Conservation (phyloP, 2,329 filamentous ascomycete species). For the Lachnellula cervina region DNA sequence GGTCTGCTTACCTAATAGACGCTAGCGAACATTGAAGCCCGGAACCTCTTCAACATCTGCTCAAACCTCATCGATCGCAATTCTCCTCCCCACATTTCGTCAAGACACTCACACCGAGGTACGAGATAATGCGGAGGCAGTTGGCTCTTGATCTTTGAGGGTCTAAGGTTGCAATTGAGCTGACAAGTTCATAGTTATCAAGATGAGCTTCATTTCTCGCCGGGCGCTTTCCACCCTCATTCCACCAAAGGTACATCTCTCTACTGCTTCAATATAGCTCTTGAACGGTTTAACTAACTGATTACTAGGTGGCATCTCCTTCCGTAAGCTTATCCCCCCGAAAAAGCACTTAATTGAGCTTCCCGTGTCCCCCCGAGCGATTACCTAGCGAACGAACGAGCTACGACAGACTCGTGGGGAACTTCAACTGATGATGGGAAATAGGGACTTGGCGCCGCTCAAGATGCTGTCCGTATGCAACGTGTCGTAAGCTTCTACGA, state of each 20-base stretch:
- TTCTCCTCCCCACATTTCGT: conserved; percentile 19
- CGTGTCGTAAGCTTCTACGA: conserved; percentile 98
- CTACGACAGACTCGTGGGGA: not conserved
- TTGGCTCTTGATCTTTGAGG: not conserved
- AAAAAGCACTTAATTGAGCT: not conserved
- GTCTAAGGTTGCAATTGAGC: conserved; percentile 26
- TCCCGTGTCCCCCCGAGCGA: not conserved
- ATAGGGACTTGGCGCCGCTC: conserved; percentile 88
- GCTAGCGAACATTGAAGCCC: conserved; percentile 6
- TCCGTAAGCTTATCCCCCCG: conserved; percentile 26
- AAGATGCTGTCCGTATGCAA: conserved; percentile 96
- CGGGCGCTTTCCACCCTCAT: conserved; percentile 97
- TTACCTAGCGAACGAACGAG: not conserved
- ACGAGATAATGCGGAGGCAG: conserved; percentile 2
- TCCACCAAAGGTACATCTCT: conserved; percentile 80
- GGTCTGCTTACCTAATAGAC: conserved; percentile 18
- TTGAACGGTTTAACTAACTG: conserved; percentile 9
- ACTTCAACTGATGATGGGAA: conserved; percentile 34
- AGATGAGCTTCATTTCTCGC: conserved; percentile 89
- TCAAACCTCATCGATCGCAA: conserved; percentile 15
- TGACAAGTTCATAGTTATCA: conserved; percentile 41
- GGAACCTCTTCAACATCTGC: conserved; percentile 16
- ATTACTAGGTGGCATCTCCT: conserved; percentile 32
- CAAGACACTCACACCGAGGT: conserved; percentile 29
- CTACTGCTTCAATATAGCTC: not conserved